Evolutionary conservation across 2,329 filamentous ascomycete genomes (phyloP), one percentile per base, ranked within the genome.

Genomic region (Basipetospora chlamydospora): DNA sequence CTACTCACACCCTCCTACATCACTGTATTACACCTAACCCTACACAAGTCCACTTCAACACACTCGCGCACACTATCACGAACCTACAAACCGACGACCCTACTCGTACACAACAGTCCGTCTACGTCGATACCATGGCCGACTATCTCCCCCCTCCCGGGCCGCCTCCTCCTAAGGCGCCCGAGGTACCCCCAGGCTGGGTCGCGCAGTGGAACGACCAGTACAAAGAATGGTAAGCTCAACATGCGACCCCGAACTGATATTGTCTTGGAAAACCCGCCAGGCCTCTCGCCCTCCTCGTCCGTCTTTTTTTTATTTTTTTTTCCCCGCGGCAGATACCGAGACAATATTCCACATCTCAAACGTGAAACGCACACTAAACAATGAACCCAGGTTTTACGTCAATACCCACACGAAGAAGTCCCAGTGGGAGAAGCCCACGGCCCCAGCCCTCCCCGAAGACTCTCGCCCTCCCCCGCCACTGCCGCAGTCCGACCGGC

Each of bases 351-450:
- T 13, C 26, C 26, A 10, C 11, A 29, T 8, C 26, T 29, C 7
- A 13, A 6, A 7, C 11, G 6, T 13, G 11, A 29, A 29, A 8
- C 16, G 11, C 26, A 10, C 16, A 8, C 6, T 16, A 30, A 30
- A 38, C 35, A 37, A 28, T 32, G 12, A 6, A 16, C 22, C 6
- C 43, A 85, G 80, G 79, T 94, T 90, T 70, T 95, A 82, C 61
- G 81, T 94, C 42, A 90, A 95, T 61, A 73, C 81, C 42, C 73
- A 77, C 57, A 94, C 86, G 44, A 90, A 90, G 50, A 70, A 80
- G 52, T 93, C 87, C 5, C 81, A 88, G 67, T 95, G 87, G 87
- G 81, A 93, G 4, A 79, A 74, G 46, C 86, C 86, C 13, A 83
- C 76, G 26, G 67, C 67, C 37, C 77, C 81, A 29, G 74, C 75